These are phyloP conservation scores for Sporothrix schenckii DNA, from an alignment of 2,329 filamentous ascomycete genomes.

Conservation along the genomic window DNA sequence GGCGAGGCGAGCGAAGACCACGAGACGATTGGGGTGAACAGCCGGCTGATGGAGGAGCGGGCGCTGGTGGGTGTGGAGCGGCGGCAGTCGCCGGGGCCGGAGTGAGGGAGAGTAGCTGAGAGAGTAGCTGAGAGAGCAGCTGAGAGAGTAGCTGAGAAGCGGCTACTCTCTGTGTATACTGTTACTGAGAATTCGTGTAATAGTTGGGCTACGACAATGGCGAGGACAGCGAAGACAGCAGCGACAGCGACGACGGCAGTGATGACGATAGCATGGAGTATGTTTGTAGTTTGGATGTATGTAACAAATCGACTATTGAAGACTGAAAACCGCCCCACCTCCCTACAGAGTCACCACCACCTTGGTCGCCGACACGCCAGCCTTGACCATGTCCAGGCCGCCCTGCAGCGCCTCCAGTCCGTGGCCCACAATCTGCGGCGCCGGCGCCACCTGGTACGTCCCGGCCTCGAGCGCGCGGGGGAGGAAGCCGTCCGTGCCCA, in stretches of 20 bases:
- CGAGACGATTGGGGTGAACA: constrained; percentile 21
- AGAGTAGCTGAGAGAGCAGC: too few relatives aligned
- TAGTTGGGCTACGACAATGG: too few relatives aligned
- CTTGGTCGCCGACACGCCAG: neutral
- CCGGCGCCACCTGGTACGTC: neutral
- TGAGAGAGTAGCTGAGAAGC: too few relatives aligned
- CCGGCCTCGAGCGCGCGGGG: neutral
- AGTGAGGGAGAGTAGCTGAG: neutral
- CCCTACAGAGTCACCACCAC: constrained; percentile 6
- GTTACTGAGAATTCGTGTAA: too few relatives aligned
- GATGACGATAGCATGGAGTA: neutral
- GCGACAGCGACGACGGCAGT: too few relatives aligned
- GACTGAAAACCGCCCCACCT: neutral
- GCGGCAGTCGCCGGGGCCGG: neutral
- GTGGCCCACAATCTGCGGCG: neutral
- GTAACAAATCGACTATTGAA: neutral
- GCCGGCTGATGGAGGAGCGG: constrained; percentile 13
- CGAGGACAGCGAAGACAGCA: too few relatives aligned
- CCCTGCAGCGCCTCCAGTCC: constrained; percentile 8
- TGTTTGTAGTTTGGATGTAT: neutral
- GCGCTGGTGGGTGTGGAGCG: neutral
- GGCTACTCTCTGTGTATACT: too few relatives aligned
- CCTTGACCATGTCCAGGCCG: constrained; percentile 6
- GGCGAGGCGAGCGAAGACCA: neutral
- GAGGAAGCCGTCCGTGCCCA: neutral